These are phyloP conservation scores for Lachnellula hyalina DNA, from an alignment of 2,329 filamentous ascomycete genomes.

Conservation along the genomic window DNA sequence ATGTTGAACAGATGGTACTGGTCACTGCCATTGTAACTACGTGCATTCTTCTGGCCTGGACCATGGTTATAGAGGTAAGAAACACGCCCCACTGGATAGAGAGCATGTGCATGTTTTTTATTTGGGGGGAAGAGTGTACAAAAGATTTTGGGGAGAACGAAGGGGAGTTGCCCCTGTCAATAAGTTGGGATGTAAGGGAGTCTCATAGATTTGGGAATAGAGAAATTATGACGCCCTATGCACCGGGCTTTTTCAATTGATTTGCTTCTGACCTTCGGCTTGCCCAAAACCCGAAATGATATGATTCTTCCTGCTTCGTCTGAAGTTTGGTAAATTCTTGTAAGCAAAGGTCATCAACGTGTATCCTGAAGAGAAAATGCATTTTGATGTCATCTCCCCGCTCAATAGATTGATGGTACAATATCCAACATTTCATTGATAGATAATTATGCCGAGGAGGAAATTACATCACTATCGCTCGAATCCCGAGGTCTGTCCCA, in stretches of 20 bases:
- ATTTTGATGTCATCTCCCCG: too few species aligned
- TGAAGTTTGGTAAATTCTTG: too few species aligned
- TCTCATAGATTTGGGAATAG: too few species aligned
- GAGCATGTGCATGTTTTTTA: not conserved
- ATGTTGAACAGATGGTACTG: not conserved
- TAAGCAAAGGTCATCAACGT: too few species aligned
- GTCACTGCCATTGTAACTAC: not conserved
- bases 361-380: too few species aligned
- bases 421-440: not conserved
- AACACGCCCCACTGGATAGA: not conserved
- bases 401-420: not conserved
- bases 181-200: too few species aligned
- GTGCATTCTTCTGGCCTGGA: not conserved
- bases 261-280: too few species aligned
- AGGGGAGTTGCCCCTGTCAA: too few species aligned
- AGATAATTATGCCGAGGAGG: not conserved
- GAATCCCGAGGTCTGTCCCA: conserved; percentile 24
- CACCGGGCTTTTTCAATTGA: too few species aligned
- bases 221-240: too few species aligned
- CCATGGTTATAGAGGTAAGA: not conserved
- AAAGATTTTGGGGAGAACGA: not conserved
- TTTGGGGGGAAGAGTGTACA: not conserved
- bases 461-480: conserved; percentile 9
- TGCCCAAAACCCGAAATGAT: too few species aligned
- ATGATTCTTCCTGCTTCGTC: too few species aligned